These are phyloP conservation scores for Bacidia rubella DNA, from an alignment of 495 filamentous ascomycete genomes.

Conservation along the genomic window DNA sequence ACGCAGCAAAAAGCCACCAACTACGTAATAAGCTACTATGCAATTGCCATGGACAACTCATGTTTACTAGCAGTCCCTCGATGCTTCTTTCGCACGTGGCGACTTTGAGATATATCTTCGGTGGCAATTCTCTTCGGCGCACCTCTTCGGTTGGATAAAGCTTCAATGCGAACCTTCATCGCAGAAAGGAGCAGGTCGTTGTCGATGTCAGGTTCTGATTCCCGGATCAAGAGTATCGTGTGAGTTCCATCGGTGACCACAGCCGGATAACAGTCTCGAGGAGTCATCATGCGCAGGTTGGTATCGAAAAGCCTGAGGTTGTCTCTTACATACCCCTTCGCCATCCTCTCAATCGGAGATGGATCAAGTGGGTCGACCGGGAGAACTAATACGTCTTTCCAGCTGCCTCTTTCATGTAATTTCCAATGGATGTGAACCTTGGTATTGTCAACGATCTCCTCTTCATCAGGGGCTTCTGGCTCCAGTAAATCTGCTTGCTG, in stretches of 20 bases:
- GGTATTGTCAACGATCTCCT: neutral
- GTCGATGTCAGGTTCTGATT: conserved; percentile 2
- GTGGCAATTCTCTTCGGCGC: neutral
- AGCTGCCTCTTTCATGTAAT: conserved; percentile 1
- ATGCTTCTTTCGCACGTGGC: neutral
- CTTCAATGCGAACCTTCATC: conserved; percentile 4
- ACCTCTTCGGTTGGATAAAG: neutral
- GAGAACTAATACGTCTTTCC: neutral
- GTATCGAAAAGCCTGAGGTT: conserved; percentile 3
- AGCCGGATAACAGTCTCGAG: neutral
- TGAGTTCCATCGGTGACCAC: neutral
- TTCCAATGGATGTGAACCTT: conserved; percentile 6
- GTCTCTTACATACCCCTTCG: neutral
- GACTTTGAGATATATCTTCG: neutral
- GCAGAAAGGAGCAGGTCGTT: conserved; percentile 1
- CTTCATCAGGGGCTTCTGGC: neutral
- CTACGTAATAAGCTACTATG: neutral
- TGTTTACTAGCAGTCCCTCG: neutral
- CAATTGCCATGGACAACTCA: neutral
- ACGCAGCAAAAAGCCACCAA: no score
- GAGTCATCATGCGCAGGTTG: neutral
- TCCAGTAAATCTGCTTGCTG: neutral
- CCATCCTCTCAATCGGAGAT: conserved; percentile 3
- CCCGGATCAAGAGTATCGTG: conserved; percentile 8
- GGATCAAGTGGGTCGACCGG: neutral